phyloP scores from a whole-genome alignment of 129 eudicot genomes.

The Flaveria ramosissima region DNA sequence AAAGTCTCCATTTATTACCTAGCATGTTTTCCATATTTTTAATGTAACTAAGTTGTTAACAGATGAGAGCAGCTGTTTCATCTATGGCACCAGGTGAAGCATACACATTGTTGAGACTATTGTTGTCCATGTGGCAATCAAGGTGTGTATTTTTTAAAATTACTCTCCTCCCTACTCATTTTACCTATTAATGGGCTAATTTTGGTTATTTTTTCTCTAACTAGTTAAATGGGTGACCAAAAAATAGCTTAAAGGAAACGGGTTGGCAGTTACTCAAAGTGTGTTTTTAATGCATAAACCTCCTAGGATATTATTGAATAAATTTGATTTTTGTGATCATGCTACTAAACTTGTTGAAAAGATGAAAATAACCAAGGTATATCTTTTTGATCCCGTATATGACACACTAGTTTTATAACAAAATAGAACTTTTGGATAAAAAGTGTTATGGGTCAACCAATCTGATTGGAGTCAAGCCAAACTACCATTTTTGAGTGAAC shows the following conservation, averaged over 20 bases:
- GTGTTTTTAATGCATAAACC: background rate
- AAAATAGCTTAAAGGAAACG: background rate
- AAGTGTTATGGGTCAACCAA: background rate
- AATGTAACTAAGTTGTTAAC: conserved; percentile 24
- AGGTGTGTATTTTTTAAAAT: background rate
- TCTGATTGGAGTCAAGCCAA: background rate
- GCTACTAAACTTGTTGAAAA: background rate
- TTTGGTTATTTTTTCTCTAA: background rate
- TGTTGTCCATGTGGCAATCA: conserved; percentile 69
- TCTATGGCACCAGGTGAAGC: conserved; percentile 70
- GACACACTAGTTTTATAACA: background rate
- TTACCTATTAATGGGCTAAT: background rate
- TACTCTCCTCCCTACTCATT: background rate
- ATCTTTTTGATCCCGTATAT: background rate
- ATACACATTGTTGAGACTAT: conserved; percentile 49
- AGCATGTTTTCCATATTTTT: conserved; percentile 5
- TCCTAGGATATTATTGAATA: background rate
- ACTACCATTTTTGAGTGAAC: background rate
- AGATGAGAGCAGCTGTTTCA: conserved; percentile 64
- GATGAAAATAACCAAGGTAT: background rate
- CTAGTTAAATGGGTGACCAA: background rate
- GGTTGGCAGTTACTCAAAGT: background rate
- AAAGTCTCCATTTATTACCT: background rate
- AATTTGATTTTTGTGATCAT: background rate
- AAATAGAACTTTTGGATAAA: background rate